phyloP scores from a whole-genome alignment of 176 grass and related monocot genomes.

The Cymbopogon citratus region DNA sequence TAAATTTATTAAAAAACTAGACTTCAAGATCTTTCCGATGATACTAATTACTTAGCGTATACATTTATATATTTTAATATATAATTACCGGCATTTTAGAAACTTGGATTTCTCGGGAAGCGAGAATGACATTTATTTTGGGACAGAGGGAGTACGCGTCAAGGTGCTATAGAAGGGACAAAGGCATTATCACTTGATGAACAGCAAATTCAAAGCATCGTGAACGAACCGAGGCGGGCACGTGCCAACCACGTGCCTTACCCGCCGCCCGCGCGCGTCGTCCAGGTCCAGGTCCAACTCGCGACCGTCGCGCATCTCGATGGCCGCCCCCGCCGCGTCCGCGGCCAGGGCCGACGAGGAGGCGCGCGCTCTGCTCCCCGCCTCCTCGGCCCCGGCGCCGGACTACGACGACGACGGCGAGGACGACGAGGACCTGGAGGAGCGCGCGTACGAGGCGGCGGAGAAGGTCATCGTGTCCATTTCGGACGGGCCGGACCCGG shows the following conservation, averaged over 20 bases:
- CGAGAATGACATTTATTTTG: too few relatives aligned
- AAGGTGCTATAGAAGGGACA: conserved; percentile 8
- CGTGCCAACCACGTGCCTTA: conserved; percentile 18
- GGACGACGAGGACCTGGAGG: conserved; percentile 48
- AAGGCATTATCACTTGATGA: not conserved
- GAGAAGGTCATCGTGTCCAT: conserved; percentile 73
- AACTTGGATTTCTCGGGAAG: too few relatives aligned
- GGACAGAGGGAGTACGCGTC: too few relatives aligned
- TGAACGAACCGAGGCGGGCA: not conserved
- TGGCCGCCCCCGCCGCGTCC: not conserved
- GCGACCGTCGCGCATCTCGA: conserved; percentile 41
- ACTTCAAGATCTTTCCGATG: too few relatives aligned
- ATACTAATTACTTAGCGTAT: too few relatives aligned
- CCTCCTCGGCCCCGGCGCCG: not conserved
- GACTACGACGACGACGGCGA: not conserved
- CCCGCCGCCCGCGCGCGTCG: not conserved
- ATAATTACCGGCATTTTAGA: too few relatives aligned
- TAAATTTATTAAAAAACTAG: too few relatives aligned
- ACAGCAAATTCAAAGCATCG: not conserved
- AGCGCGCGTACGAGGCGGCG: conserved; percentile 64
- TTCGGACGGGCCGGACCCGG: conserved; percentile 3
- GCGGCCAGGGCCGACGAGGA: conserved; percentile 22
- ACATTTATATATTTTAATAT: too few relatives aligned
- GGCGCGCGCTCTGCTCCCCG: conserved; percentile 49
- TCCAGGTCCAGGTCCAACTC: not conserved